These are phyloP conservation scores for Macrocystidia cucumis DNA, from an alignment of 1,284 basidiomycete genomes.

Conservation along the genomic window DNA sequence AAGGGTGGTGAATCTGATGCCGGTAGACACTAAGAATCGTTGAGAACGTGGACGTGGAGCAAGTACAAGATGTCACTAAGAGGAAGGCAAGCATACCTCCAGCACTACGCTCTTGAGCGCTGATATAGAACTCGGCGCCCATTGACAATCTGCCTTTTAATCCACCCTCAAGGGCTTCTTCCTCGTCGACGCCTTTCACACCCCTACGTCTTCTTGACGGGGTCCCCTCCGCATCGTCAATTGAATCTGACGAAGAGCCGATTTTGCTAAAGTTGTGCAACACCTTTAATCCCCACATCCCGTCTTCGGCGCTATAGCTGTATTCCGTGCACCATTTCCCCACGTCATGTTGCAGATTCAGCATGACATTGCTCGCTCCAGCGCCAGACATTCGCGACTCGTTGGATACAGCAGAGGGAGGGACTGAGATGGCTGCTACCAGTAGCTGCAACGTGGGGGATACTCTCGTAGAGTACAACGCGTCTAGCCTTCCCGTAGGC, in stretches of 20 bases:
- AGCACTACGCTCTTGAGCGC: slow-evolving; percentile 87
- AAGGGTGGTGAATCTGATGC: slow-evolving; percentile 86
- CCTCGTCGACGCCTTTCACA: slow-evolving; percentile 76
- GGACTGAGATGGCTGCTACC: slow-evolving; percentile 72
- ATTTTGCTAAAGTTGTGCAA: slow-evolving; percentile 87
- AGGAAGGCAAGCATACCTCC: slow-evolving; percentile 64
- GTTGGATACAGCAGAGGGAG: slow-evolving; percentile 38
- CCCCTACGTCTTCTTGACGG: slow-evolving; percentile 17
- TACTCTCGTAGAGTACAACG: slow-evolving; percentile 80
- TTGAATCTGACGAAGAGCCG: slow-evolving; percentile 21
- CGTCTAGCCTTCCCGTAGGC: slow-evolving; percentile 83
- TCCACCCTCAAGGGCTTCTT: slow-evolving; percentile 85
- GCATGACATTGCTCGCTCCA: slow-evolving; percentile 69
- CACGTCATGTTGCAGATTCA: slow-evolving; percentile 88
- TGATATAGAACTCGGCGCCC: slow-evolving; percentile 93
- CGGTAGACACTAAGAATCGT: slow-evolving; percentile 74
- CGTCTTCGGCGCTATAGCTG: slow-evolving; percentile 90
- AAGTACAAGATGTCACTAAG: not conserved
- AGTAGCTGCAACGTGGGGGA: slow-evolving; percentile 64
- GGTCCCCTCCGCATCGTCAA: slow-evolving; percentile 25
- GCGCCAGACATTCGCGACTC: slow-evolving; percentile 36
- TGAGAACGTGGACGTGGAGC: slow-evolving; percentile 2
- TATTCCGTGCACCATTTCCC: slow-evolving; percentile 94
- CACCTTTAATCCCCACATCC: slow-evolving; percentile 86
- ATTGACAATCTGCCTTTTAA: slow-evolving; percentile 85